Percentiles rank a stretch among this genome's conserved stretches.
These are phyloP conservation scores for Jaminaea rosea DNA, from an alignment of 1,284 basidiomycete genomes.

Conservation along the genomic window DNA sequence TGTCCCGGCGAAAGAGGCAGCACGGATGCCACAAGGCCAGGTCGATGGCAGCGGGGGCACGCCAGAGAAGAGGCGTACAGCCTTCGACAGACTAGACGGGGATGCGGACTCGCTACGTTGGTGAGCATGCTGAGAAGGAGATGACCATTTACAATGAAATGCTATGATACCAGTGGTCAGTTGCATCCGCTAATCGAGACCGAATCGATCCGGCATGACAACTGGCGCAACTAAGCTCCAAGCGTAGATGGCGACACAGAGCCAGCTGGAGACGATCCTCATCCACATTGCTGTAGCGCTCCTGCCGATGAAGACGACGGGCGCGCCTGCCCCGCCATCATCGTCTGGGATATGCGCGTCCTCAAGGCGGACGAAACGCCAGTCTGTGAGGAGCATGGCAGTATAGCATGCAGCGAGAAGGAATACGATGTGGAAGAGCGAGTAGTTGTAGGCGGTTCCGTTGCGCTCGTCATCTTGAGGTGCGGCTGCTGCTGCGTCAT, in stretches of 20 bases:
- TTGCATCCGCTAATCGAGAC: slow-evolving; percentile 19
- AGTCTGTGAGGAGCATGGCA: slow-evolving; percentile 95
- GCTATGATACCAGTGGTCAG: not conserved
- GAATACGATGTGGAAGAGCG: slow-evolving; percentile 98
- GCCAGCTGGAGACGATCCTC: slow-evolving; percentile 82
- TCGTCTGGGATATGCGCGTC: slow-evolving; percentile 46
- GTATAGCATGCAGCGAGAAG: slow-evolving; percentile 95
- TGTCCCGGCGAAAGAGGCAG: too few relatives aligned
- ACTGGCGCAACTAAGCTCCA: slow-evolving; percentile 64
- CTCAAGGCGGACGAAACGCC: slow-evolving; percentile 51
- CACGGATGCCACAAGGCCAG: too few relatives aligned
- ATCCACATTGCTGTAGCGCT: slow-evolving; percentile 99
- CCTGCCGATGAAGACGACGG: slow-evolving; percentile 84
- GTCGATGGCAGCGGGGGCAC: too few relatives aligned
- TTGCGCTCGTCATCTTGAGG: slow-evolving; percentile 80
- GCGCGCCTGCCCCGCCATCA: slow-evolving; percentile 52
- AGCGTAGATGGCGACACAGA: slow-evolving; percentile 30
- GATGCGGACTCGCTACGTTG: too few relatives aligned
- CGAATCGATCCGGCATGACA: slow-evolving; percentile 53
- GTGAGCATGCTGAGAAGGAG: too few relatives aligned
- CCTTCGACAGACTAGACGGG: too few relatives aligned
- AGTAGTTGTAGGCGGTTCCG: slow-evolving; percentile 97
- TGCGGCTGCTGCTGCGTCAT: slow-evolving; percentile 56
- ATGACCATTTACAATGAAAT: too few relatives aligned
- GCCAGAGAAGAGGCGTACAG: too few relatives aligned